Base-by-base conservation (phyloP, 108 stramenopile genomes). In the Nitzschia sp. region DNA sequence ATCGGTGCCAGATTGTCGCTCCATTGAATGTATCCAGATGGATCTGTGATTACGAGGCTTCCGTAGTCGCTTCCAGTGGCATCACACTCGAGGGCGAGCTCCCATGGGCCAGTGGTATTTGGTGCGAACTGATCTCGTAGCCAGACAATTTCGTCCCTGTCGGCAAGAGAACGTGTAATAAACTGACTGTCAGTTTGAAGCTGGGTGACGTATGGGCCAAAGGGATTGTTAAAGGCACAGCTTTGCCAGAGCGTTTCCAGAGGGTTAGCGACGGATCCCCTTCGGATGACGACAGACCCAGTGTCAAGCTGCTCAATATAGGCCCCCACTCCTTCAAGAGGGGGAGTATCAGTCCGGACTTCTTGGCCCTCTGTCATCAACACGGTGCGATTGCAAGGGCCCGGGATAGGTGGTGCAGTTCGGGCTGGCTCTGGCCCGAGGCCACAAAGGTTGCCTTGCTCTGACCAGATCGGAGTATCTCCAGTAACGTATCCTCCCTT, bases 131-230 rank as follows among this genome's bases (percentile, higher is more conserved):
- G 18, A 23, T 23, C 49, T 51, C 49, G 49, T 19, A 19, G 11
- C 49, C 49, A 51, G 13, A 23, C 49, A 17, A 5, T 4, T 5
- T n/a, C 4, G 13, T 17, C 19, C 21, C 18, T 21, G 4, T 51
- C 4, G 4, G 4, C 49, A 51, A 21, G 4, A 51, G 49, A 19
- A 51, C 49, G 49, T 5, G 49, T 51, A 19, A 51, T 51, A 51
- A 51, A 51, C 49, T 51, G 49, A 51, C 49, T 51, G 49, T 51
- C 49, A 21, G 49, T 5, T 51, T 51, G 49, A 51, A 51, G 49
- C 4, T 4, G 4, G 18, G 49, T 51, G 49, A 51, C 8, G 21
- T 21, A 51, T 5, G 8, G 17, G n/a, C 17, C n/a, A 17, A 23
- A 4, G 21, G 21, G 4, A 19, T 17, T 23, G 49, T 4, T n/a